Conservation (phyloP, 2,329 filamentous ascomycete species). For the Amauroascus verrucosus region DNA sequence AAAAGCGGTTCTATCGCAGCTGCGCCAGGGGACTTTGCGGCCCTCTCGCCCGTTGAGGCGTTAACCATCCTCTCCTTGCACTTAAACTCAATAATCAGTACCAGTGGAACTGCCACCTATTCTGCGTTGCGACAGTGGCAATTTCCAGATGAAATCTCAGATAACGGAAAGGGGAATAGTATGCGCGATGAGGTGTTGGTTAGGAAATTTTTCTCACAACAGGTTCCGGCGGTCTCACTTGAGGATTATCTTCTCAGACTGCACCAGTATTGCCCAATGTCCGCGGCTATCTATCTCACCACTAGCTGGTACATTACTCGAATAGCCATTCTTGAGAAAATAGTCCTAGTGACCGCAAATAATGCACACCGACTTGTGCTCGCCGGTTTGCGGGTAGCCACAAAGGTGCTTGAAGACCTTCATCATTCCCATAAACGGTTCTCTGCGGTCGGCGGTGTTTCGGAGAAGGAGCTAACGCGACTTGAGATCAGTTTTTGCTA, state of each 20-base stretch:
- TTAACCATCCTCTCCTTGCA: conserved; percentile 8
- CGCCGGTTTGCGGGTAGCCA: conserved; percentile 73
- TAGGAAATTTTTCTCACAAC: conserved; percentile 83
- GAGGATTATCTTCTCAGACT: conserved; percentile 77
- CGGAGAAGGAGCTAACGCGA: conserved; percentile 65
- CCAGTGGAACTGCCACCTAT: not conserved
- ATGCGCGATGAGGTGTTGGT: conserved; percentile 25
- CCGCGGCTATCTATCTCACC: conserved; percentile 83
- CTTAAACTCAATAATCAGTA: conserved; percentile 3
- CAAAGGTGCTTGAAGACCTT: conserved; percentile 90
- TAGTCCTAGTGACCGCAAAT: conserved; percentile 67
- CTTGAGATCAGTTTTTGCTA: conserved; percentile 87
- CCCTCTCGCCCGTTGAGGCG: not conserved
- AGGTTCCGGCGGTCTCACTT: conserved; percentile 69
- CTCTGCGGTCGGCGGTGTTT: conserved; percentile 79
- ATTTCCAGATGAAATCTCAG: not conserved
- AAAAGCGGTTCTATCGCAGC: not conserved
- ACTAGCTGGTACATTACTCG: conserved; percentile 79
- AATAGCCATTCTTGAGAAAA: conserved; percentile 64
- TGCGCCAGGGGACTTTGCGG: not conserved
- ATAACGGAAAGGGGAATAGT: not conserved
- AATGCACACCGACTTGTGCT: conserved; percentile 82
- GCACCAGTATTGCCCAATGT: conserved; percentile 87
- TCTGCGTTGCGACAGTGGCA: not conserved
- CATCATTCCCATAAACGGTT: conserved; percentile 77